phyloP scores from a whole-genome alignment of 805 yeast species.

The Candida michaelii region DNA sequence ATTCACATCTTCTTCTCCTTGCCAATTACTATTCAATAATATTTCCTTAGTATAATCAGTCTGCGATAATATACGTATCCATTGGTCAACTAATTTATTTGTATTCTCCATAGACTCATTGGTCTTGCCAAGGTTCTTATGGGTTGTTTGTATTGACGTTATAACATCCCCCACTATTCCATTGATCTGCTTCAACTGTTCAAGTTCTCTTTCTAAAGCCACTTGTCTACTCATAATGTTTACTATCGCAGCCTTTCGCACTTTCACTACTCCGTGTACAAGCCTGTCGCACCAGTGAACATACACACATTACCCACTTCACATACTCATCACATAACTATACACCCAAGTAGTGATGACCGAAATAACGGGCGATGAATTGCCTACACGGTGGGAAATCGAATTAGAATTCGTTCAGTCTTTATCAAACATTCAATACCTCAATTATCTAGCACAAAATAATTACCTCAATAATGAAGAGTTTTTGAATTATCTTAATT shows the following conservation, averaged over 20 bases:
- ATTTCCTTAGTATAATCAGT: conserved; percentile 53
- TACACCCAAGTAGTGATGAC: too few relatives aligned
- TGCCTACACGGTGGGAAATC: conserved; percentile 85
- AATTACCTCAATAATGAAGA: conserved; percentile 68
- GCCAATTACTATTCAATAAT: conserved; percentile 44
- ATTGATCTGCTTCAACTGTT: conserved; percentile 33
- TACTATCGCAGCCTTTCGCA: too few relatives aligned
- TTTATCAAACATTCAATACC: conserved; percentile 83
- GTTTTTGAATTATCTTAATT: conserved; percentile 73
- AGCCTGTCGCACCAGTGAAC: too few relatives aligned
- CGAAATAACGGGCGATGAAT: conserved; percentile 19
- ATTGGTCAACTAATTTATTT: conserved; percentile 51
- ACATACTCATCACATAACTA: not conserved
- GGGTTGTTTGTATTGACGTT: conserved; percentile 27
- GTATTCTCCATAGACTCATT: conserved; percentile 48
- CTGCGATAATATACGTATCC: conserved; percentile 64
- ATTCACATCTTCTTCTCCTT: conserved; percentile 26
- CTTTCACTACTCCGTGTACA: too few relatives aligned
- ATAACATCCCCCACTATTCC: conserved; percentile 29
- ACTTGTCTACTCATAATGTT: conserved; percentile 16
- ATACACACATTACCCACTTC: too few relatives aligned
- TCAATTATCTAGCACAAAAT: conserved; percentile 83
- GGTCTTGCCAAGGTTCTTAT: conserved; percentile 27
- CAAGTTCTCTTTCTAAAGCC: conserved; percentile 28
- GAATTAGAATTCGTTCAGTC: conserved; percentile 95